A percentile compares a stretch with the other conserved stretches of the same genome.
phyloP scores from a whole-genome alignment of 2,329 filamentous ascomycete genomes.

The Colletotrichum tanaceti region DNA sequence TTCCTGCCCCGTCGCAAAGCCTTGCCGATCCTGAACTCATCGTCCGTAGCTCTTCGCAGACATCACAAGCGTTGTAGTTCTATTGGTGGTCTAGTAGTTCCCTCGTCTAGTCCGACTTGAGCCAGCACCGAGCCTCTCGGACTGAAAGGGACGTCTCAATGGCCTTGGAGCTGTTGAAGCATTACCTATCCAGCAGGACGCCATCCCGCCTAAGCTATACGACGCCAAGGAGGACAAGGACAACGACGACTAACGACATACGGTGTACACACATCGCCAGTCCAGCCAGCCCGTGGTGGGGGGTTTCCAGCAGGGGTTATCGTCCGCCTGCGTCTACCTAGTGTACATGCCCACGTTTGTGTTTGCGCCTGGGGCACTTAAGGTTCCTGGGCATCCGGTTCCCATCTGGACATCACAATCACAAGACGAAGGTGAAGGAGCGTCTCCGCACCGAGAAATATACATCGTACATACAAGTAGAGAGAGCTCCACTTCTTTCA shows the following conservation, averaged over 20 bases:
- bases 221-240: slow-evolving; percentile 5
- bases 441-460: background rate
- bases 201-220: slow-evolving; percentile 20
- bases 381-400: slow-evolving; percentile 20
- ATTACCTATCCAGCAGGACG: slow-evolving; percentile 5
- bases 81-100: slow-evolving; percentile 20
- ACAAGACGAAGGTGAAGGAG: slow-evolving; percentile 14
- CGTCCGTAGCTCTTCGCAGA: slow-evolving; percentile 10
- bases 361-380: slow-evolving; percentile 13
- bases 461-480: too few relatives aligned
- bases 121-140: slow-evolving; percentile 17
- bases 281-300: too few relatives aligned
- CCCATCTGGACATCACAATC: slow-evolving; percentile 8
- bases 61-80: slow-evolving; percentile 11
- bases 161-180: background rate
- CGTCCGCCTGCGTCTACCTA: too few relatives aligned
- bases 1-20: slow-evolving; percentile 28
- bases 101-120: background rate
- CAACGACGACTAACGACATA: background rate
- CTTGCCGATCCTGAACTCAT: slow-evolving; percentile 35
- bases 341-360: background rate
- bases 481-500: slow-evolving; percentile 16
- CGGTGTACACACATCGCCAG: too few relatives aligned
- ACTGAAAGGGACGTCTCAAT: slow-evolving; percentile 22
- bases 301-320: too few relatives aligned